Conservation (phyloP, 495 filamentous ascomycete genomes). For the Neurospora hispaniola region DNA sequence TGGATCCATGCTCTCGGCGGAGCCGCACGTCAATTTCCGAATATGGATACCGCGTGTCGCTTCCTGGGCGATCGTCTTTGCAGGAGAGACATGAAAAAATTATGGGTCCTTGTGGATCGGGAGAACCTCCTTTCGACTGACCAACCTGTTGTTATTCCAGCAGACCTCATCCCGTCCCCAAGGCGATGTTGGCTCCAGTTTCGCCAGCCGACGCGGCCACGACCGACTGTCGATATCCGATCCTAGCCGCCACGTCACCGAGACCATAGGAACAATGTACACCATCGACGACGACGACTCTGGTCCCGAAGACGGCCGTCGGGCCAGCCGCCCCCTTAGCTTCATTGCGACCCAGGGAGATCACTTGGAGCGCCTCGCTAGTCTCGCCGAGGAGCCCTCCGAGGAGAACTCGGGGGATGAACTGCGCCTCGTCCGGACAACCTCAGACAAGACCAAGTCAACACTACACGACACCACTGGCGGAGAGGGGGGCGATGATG, state of each 20-base stretch:
- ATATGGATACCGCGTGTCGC: constrained; percentile 9
- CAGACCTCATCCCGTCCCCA: constrained; percentile 47
- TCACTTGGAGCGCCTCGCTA: constrained; percentile 18
- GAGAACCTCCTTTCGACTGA: constrained; percentile 13
- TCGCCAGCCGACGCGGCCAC: constrained; percentile 45
- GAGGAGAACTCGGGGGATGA: constrained; percentile 30
- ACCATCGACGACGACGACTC: constrained; percentile 46
- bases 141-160: constrained; percentile 5
- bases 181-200: constrained; percentile 41
- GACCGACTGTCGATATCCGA: constrained; percentile 48
- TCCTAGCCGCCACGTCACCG: constrained; percentile 88
- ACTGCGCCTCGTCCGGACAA: constrained; percentile 32
- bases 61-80: constrained; percentile 3
- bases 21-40: constrained; percentile 2
- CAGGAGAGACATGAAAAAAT: constrained; percentile 8
- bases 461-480: constrained; percentile 1
- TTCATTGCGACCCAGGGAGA: constrained; percentile 34
- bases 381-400: constrained; percentile 11
- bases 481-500: constrained; percentile 1
- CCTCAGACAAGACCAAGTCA: constrained; percentile 25
- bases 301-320: constrained; percentile 33
- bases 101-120: constrained; percentile 24
- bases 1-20: constrained; percentile 7
- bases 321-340: constrained; percentile 34
- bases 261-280: constrained; percentile 95